phyloP scores from a whole-genome alignment of 176 grass and related monocot genomes.

The Raddia distichophylla region DNA sequence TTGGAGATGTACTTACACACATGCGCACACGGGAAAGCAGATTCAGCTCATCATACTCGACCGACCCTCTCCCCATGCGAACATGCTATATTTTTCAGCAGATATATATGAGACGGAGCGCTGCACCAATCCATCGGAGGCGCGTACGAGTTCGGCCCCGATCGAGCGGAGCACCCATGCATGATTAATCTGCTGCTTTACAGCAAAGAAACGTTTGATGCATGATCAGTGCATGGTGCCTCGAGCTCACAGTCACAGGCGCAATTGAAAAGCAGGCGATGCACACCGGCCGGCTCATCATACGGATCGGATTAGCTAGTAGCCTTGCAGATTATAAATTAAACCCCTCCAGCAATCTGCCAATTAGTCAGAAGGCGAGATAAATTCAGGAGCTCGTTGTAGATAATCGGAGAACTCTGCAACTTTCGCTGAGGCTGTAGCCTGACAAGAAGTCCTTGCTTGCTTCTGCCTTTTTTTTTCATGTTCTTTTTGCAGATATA shows the following conservation, averaged over 20 bases:
- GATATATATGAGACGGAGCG: background rate
- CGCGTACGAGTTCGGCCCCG: background rate
- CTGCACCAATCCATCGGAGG: background rate
- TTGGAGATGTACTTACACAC: no score
- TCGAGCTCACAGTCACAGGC: background rate
- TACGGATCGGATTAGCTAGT: no score
- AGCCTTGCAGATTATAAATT: background rate
- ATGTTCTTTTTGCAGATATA: no score
- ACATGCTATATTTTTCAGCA: no score
- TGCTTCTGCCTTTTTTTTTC: no score
- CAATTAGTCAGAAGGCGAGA: background rate
- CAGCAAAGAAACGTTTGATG: conserved; percentile 21
- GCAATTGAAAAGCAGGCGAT: conserved; percentile 4
- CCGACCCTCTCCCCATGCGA: no score
- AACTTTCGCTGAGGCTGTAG: no score
- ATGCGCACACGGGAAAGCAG: no score
- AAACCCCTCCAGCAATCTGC: background rate
- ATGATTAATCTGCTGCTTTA: conserved; percentile 48
- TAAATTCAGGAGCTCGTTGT: no score
- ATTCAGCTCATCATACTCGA: no score
- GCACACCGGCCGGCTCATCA: conserved; percentile 18
- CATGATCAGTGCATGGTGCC: background rate
- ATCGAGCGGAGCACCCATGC: conserved; percentile 35
- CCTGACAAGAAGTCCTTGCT: no score
- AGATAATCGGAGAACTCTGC: no score